Percentiles rank a stretch among this genome's conserved stretches.
phyloP scores from a whole-genome alignment of 495 filamentous ascomycete species.

The Lasiosphaeria ovina region DNA sequence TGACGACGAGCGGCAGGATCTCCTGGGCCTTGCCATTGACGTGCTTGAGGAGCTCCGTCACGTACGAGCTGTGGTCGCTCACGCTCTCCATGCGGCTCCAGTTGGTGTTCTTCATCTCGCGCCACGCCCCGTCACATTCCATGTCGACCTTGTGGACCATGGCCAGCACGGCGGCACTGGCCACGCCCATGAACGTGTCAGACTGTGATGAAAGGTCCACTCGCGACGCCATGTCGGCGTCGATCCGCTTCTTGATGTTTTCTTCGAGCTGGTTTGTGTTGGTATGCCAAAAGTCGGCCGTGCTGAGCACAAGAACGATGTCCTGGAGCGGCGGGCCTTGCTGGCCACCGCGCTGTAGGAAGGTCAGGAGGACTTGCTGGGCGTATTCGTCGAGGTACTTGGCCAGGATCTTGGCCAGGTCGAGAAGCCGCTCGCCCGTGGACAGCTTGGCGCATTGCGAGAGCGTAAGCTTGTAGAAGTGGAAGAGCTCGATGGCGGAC shows the following conservation, averaged over 20 bases:
- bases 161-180: conserved; percentile 78
- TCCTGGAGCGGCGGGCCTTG: conserved; percentile 69
- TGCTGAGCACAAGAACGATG: conserved; percentile 83
- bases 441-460: conserved; percentile 96
- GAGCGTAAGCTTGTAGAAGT: conserved; percentile 87
- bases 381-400: conserved; percentile 96
- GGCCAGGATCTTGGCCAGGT: conserved; percentile 78
- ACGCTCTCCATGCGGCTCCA: conserved; percentile 93
- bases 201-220: conserved; percentile 90
- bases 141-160: conserved; percentile 81
- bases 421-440: conserved; percentile 79
- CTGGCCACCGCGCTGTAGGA: conserved; percentile 62
- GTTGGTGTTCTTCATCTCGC: conserved; percentile 96
- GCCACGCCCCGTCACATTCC: conserved; percentile 81
- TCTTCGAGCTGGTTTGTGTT: conserved; percentile 91
- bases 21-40: conserved; percentile 68
- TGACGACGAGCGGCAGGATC: conserved; percentile 74
- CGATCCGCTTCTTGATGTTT: conserved; percentile 87
- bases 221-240: conserved; percentile 66
- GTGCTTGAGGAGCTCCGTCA: conserved; percentile 71
- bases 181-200: conserved; percentile 93
- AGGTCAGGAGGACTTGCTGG: conserved; percentile 82
- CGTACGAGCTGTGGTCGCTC: conserved; percentile 93
- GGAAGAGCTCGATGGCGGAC: conserved; percentile 94
- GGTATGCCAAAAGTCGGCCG: conserved; percentile 94